phyloP scores from a whole-genome alignment of 2,329 filamentous ascomycete genomes.

The Elsinoe australis region DNA sequence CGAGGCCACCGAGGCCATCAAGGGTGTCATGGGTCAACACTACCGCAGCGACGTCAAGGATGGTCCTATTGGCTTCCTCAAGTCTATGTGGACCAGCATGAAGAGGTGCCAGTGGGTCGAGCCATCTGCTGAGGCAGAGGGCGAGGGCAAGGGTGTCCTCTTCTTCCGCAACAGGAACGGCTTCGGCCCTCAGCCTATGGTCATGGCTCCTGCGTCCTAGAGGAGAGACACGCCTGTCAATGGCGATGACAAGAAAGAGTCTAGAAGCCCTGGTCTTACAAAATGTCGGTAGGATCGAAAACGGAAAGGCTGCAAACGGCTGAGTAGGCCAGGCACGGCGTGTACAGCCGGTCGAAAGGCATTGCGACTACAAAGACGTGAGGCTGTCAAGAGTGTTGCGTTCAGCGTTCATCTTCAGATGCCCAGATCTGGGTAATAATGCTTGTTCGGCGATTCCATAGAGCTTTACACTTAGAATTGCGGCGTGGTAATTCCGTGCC shows the following conservation, averaged over 20 bases:
- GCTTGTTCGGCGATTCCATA: slow-evolving; percentile 8
- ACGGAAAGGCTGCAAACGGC: no score
- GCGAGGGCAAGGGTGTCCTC: slow-evolving; percentile 72
- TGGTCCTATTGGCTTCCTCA: slow-evolving; percentile 75
- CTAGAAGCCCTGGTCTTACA: not conserved
- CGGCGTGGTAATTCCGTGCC: not conserved
- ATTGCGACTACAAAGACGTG: no score
- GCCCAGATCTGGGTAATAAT: slow-evolving; percentile 1
- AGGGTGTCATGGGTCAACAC: slow-evolving; percentile 88
- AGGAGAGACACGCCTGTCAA: slow-evolving; percentile 16
- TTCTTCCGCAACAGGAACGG: slow-evolving; percentile 97
- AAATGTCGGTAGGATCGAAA: no score
- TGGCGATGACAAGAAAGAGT: not conserved
- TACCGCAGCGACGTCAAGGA: slow-evolving; percentile 77
- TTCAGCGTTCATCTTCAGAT: slow-evolving; percentile 10
- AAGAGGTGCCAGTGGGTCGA: slow-evolving; percentile 97
- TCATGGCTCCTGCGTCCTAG: slow-evolving; percentile 22
- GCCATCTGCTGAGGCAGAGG: slow-evolving; percentile 71
- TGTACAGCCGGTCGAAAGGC: no score
- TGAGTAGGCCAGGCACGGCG: no score
- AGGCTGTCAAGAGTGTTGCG: not conserved
- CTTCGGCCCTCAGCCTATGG: slow-evolving; percentile 55
- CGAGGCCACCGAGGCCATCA: slow-evolving; percentile 89
- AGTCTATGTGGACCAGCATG: slow-evolving; percentile 69
- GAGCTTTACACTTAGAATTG: not conserved